These are phyloP conservation scores for Hypericum androsaemum DNA, from an alignment of 345 rosid species.

Conservation along the genomic window DNA sequence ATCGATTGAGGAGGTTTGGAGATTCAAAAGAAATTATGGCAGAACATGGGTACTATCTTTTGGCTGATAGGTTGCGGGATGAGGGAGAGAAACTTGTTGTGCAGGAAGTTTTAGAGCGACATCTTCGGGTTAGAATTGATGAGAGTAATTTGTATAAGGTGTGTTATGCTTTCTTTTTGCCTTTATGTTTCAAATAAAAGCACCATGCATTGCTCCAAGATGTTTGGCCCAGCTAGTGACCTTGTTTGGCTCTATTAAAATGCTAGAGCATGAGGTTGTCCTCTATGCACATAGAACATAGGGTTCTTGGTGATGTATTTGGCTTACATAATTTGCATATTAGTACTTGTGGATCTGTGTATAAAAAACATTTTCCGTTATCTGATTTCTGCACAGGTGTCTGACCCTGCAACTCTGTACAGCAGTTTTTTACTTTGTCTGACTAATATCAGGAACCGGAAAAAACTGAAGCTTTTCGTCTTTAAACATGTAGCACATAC, in stretches of 20 bases:
- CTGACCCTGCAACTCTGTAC: too few relatives aligned
- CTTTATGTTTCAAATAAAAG: not conserved
- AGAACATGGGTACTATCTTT: slow-evolving; percentile 79
- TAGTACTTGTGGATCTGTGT: too few relatives aligned
- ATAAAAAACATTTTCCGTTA: too few relatives aligned
- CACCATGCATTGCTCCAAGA: not conserved
- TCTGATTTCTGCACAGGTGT: too few relatives aligned
- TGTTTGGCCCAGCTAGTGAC: not conserved
- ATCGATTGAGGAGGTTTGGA: slow-evolving; percentile 61
- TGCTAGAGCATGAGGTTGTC: too few relatives aligned
- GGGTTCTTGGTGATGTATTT: too few relatives aligned
- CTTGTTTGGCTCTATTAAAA: not conserved
- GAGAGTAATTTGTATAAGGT: slow-evolving; percentile 69
- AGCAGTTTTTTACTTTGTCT: too few relatives aligned
- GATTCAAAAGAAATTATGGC: slow-evolving; percentile 72
- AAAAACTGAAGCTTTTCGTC: too few relatives aligned
- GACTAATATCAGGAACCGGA: too few relatives aligned
- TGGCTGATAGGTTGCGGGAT: slow-evolving; percentile 91
- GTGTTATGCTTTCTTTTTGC: slow-evolving; percentile 2
- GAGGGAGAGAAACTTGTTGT: slow-evolving; percentile 70
- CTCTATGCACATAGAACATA: too few relatives aligned
- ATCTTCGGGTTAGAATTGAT: slow-evolving; percentile 48
- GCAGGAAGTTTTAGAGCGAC: slow-evolving; percentile 63
- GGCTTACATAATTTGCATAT: too few relatives aligned
- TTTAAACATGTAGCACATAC: too few relatives aligned